phyloP scores from a whole-genome alignment of 73 alveolate genomes.

The Paramecium octaurelia region DNA sequence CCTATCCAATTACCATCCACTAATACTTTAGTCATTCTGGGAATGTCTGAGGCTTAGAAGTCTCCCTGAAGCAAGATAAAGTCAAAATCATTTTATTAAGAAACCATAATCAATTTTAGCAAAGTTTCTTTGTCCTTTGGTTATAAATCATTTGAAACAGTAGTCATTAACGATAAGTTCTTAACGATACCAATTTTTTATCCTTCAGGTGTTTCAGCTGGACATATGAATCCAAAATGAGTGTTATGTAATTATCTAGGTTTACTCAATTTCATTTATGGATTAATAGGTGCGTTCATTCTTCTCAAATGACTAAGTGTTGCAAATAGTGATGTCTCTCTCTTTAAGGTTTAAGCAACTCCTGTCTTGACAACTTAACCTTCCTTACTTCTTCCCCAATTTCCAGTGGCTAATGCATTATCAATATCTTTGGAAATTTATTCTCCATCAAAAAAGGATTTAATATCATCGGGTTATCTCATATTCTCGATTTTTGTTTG shows the following conservation, averaged over 20 bases:
- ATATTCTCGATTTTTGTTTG: not conserved
- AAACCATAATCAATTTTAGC: not conserved
- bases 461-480: slow-evolving; percentile 18
- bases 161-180: slow-evolving; percentile 97
- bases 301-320: slow-evolving; percentile 97
- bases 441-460: slow-evolving; percentile 59
- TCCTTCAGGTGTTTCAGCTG: slow-evolving; percentile 99
- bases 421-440: slow-evolving; percentile 88
- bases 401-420: slow-evolving; percentile 97
- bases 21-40: slow-evolving; percentile 87
- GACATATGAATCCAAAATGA: slow-evolving; percentile 99
- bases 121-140: slow-evolving; percentile 5
- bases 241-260: slow-evolving; percentile 99
- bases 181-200: slow-evolving; percentile 97
- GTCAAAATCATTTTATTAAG: not conserved
- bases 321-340: slow-evolving; percentile 96
- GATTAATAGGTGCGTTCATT: slow-evolving; percentile 91
- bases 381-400: slow-evolving; percentile 92
- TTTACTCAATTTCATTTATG: slow-evolving; percentile 96
- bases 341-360: slow-evolving; percentile 96
- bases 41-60: slow-evolving; percentile 59
- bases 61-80: not conserved
- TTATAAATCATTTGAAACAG: slow-evolving; percentile 89
- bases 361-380: slow-evolving; percentile 97
- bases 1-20: slow-evolving; percentile 99